Evolutionary conservation across 139 green algal species (phyloP).

Genomic region (Pseudopediastrum boryanum): DNA sequence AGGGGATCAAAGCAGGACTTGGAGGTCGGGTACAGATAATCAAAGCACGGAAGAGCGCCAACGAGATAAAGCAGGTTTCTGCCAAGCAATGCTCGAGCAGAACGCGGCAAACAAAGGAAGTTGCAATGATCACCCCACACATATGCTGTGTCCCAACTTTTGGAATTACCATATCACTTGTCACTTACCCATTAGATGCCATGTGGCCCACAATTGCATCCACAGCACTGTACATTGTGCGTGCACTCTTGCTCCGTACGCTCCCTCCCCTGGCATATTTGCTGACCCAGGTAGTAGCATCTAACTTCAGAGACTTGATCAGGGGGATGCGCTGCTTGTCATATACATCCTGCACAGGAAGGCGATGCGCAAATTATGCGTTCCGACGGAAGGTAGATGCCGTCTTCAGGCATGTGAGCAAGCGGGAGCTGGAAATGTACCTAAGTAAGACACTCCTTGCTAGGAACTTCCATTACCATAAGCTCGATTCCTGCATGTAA

Average conservation of each 20-base stretch:
- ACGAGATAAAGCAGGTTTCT: too few species aligned
- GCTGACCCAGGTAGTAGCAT: constrained; percentile 50
- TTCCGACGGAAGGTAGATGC: background rate
- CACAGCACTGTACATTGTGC: constrained; percentile 53
- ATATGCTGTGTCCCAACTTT: background rate
- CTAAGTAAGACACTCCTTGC: background rate
- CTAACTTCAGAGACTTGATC: constrained; percentile 53
- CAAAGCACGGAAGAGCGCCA: too few species aligned
- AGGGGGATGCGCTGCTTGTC: constrained; percentile 41
- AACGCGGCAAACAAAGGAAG: too few species aligned
- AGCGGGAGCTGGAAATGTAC: background rate
- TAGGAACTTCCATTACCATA: too few species aligned
- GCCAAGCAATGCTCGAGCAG: too few species aligned
- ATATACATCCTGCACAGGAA: constrained; percentile 42
- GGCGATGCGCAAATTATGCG: background rate
- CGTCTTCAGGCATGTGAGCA: background rate
- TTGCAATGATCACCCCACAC: background rate
- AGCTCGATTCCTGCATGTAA: background rate
- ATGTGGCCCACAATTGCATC: constrained; percentile 53
- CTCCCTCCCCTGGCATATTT: constrained; percentile 63
- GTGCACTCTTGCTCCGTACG: constrained; percentile 43
- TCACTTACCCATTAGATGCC: constrained; percentile 42
- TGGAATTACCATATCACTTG: background rate
- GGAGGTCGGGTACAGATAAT: too few species aligned
- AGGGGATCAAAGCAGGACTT: background rate